phyloP scores from a whole-genome alignment of 768 basidiomycete species.

The Obba rivulosa region DNA sequence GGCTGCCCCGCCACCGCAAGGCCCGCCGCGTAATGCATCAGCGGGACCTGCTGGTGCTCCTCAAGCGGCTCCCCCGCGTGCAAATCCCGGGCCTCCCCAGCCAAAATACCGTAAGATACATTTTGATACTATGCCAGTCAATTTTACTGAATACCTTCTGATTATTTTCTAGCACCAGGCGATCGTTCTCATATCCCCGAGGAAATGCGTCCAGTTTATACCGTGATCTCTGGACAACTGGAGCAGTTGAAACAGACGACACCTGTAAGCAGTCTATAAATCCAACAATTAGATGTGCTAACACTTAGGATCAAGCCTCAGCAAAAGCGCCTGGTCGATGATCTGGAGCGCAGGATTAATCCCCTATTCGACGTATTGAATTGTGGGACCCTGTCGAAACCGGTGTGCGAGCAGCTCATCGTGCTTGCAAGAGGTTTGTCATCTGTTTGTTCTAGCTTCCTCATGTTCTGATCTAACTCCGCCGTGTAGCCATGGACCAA shows the following conservation, averaged over 20 bases:
- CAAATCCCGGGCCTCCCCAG: slow-evolving; percentile 34
- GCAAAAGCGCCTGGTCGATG: slow-evolving; percentile 81
- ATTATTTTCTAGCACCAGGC: slow-evolving; percentile 59
- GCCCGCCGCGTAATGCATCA: slow-evolving; percentile 13
- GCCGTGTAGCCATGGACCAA: slow-evolving; percentile 67
- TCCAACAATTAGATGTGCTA: background rate
- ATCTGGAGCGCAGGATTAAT: slow-evolving; percentile 82
- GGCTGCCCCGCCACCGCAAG: slow-evolving; percentile 22
- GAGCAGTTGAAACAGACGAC: slow-evolving; percentile 63
- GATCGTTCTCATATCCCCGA: slow-evolving; percentile 91
- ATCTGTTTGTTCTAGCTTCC: background rate
- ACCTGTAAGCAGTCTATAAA: slow-evolving; percentile 56
- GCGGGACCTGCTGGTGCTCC: slow-evolving; percentile 22
- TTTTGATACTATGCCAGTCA: background rate
- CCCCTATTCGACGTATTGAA: slow-evolving; percentile 90
- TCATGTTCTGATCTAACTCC: background rate
- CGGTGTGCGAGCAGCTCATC: slow-evolving; percentile 66
- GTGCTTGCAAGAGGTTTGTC: slow-evolving; percentile 66
- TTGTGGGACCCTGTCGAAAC: slow-evolving; percentile 71
- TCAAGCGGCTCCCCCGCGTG: slow-evolving; percentile 27
- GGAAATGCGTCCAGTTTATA: slow-evolving; percentile 55
- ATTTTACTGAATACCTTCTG: slow-evolving; percentile 6
- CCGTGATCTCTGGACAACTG: slow-evolving; percentile 60
- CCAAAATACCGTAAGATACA: slow-evolving; percentile 56
- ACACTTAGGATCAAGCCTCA: slow-evolving; percentile 45